These are phyloP conservation scores for Heracleum sosnowskyi DNA, from an alignment of 129 eudicot species.

Conservation along the genomic window DNA sequence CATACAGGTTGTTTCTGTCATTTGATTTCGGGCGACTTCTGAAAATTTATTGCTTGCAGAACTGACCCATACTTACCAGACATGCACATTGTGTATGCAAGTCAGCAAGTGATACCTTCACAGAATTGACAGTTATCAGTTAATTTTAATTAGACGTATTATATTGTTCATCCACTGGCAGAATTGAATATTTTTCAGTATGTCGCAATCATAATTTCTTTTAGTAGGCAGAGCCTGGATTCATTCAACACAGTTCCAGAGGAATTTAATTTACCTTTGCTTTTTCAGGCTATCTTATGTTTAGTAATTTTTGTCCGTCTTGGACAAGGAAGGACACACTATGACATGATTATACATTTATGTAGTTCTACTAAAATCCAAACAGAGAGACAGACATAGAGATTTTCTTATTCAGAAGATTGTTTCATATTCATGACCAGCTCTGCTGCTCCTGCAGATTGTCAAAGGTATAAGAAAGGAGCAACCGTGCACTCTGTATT, in stretches of 20 bases:
- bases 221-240: constrained; percentile 51
- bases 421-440: not conserved
- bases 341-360: not conserved
- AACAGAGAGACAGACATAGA: not conserved
- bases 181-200: constrained; percentile 40
- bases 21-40: not conserved
- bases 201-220: not conserved
- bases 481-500: constrained; percentile 39
- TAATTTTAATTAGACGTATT: not conserved
- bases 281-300: not conserved
- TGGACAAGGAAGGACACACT: too few species aligned
- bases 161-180: constrained; percentile 35
- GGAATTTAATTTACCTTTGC: not conserved
- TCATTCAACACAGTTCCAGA: constrained; percentile 28
- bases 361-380: not conserved
- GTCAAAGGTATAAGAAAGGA: constrained; percentile 37
- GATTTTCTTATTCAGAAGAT: not conserved
- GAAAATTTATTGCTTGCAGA: constrained; percentile 33
- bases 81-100: constrained; percentile 72
- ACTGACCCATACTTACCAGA: constrained; percentile 55
- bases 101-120: constrained; percentile 85
- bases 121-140: constrained; percentile 50
- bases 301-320: not conserved
- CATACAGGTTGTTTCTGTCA: not conserved
- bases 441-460: constrained; percentile 35